Evolutionary conservation across 108 stramenopile species (phyloP).

Genomic region (Cyclotella sp.): DNA sequence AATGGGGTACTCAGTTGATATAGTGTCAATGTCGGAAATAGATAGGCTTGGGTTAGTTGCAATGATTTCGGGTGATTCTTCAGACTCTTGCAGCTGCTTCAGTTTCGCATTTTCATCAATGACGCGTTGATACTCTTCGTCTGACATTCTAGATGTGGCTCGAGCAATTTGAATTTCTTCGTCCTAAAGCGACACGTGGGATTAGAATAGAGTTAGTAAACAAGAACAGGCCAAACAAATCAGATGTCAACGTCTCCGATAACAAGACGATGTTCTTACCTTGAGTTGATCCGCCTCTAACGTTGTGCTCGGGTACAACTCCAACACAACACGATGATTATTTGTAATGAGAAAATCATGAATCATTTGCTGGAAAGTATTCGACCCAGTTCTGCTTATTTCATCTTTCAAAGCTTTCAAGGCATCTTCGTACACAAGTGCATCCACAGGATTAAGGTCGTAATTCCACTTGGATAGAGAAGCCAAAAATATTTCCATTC

Average conservation of each 20-base stretch:
- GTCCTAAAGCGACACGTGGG: conserved; percentile 6
- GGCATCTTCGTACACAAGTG: conserved; percentile 72
- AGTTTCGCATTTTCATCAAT: conserved; percentile 68
- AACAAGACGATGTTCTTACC: conserved; percentile 18
- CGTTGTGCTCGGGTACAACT: conserved; percentile 71
- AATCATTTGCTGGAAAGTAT: conserved; percentile 74
- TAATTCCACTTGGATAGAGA: conserved; percentile 90
- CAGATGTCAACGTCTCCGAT: background rate
- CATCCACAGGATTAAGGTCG: conserved; percentile 67
- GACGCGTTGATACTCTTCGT: conserved; percentile 57
- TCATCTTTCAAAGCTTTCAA: conserved; percentile 77
- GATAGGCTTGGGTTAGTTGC: conserved; percentile 79
- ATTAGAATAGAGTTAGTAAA: background rate
- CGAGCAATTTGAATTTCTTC: conserved; percentile 51
- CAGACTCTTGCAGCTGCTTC: conserved; percentile 68
- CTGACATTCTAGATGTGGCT: conserved; percentile 46
- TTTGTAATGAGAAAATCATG: conserved; percentile 74
- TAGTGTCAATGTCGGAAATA: conserved; percentile 53
- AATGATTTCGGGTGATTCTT: conserved; percentile 79
- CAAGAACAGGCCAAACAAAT: too few relatives aligned
- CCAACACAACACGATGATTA: conserved; percentile 72
- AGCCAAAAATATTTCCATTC: conserved; percentile 82
- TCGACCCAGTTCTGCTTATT: conserved; percentile 62
- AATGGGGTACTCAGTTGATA: conserved; percentile 67
- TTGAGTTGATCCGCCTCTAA: conserved; percentile 57